These are phyloP conservation scores for Amanita phalloides DNA, from an alignment of 768 basidiomycete species.

Conservation along the genomic window DNA sequence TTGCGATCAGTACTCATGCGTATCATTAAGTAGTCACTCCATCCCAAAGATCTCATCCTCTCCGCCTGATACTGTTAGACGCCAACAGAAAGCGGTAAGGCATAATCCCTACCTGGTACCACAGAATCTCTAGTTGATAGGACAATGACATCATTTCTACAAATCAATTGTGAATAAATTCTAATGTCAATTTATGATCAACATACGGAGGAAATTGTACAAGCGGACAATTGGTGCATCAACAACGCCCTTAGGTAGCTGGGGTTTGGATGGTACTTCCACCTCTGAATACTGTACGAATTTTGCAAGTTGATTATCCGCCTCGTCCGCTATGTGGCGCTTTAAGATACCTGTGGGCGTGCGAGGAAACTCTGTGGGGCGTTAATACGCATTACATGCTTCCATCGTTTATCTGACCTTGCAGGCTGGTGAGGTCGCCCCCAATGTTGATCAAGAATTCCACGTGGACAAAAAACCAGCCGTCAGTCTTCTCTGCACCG, in stretches of 20 bases:
- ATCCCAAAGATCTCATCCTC: constrained; percentile 76
- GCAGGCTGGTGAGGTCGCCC: constrained; percentile 61
- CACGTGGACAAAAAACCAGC: constrained; percentile 80
- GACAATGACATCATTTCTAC: constrained; percentile 85
- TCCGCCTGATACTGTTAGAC: constrained; percentile 34
- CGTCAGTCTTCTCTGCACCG: constrained; percentile 57
- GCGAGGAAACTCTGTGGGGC: constrained; percentile 56
- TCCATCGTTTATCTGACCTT: constrained; percentile 32
- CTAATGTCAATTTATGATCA: neutral
- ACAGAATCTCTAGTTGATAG: constrained; percentile 86
- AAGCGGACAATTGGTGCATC: constrained; percentile 81
- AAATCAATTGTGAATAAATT: constrained; percentile 1
- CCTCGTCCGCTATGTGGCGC: constrained; percentile 63
- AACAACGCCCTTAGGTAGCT: constrained; percentile 49
- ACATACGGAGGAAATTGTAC: constrained; percentile 83
- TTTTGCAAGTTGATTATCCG: constrained; percentile 53
- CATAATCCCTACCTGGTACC: constrained; percentile 45
- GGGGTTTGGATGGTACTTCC: constrained; percentile 32
- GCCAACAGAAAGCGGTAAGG: neutral
- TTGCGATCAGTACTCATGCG: constrained; percentile 62
- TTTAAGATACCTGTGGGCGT: constrained; percentile 52
- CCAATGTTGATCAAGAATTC: constrained; percentile 67
- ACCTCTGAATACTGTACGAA: constrained; percentile 42
- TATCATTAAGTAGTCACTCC: constrained; percentile 67
- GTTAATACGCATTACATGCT: neutral